A percentile compares a stretch with the other conserved stretches of the same genome.
Evolutionary conservation across 768 basidiomycete species (phyloP).

Genomic region (Postia placenta): DNA sequence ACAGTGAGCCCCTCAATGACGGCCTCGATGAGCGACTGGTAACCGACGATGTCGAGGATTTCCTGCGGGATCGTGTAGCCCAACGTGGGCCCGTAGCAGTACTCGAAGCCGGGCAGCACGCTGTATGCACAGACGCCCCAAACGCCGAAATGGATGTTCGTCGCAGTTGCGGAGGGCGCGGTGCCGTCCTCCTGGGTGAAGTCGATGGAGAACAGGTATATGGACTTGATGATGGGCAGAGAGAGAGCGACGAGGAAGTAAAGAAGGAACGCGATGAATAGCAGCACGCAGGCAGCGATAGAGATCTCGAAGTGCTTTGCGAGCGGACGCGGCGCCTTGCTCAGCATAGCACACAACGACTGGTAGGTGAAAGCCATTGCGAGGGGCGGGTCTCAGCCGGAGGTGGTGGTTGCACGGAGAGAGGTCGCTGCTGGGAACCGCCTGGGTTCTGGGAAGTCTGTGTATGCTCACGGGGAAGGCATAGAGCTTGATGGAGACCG

Average conservation of each 20-base stretch:
- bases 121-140: conserved; percentile 75
- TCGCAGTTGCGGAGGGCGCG: conserved; percentile 47
- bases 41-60: conserved; percentile 37
- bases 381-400: too few species aligned
- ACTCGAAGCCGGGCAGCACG: conserved; percentile 30
- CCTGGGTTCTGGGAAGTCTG: neutral
- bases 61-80: conserved; percentile 56
- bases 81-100: conserved; percentile 58
- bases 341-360: neutral
- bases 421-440: neutral
- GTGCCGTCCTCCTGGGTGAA: conserved; percentile 26
- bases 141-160: conserved; percentile 66
- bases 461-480: neutral
- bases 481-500: neutral
- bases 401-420: too few species aligned
- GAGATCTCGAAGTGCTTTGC: conserved; percentile 40
- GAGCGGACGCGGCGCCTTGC: conserved; percentile 14
- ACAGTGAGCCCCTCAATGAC: conserved; percentile 40
- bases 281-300: conserved; percentile 38
- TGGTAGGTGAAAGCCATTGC: neutral
- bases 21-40: conserved; percentile 35
- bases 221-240: conserved; percentile 63
- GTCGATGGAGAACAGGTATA: conserved; percentile 51
- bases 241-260: conserved; percentile 73
- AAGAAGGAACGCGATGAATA: conserved; percentile 62